phyloP scores from a whole-genome alignment of 345 rosid species.

The Psidium friedrichsthalianum region DNA sequence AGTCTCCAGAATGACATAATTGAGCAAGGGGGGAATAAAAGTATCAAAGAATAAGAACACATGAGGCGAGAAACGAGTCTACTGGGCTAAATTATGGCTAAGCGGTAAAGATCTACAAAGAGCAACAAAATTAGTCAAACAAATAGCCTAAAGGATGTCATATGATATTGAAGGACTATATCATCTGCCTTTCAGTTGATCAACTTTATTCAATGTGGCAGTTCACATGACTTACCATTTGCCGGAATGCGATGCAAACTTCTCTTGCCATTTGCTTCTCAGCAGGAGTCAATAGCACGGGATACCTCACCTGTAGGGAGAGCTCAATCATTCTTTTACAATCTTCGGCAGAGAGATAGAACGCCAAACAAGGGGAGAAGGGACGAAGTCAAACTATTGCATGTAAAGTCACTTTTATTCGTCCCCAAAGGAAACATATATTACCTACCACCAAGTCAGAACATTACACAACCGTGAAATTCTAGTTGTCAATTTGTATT shows the following conservation, averaged over 20 bases:
- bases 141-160: neutral
- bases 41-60: neutral
- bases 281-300: constrained; percentile 77
- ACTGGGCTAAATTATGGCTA: neutral
- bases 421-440: neutral
- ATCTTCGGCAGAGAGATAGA: neutral
- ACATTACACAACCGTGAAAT: neutral
- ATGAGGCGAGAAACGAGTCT: neutral
- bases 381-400: neutral
- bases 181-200: neutral
- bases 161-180: neutral
- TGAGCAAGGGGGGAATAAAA: neutral
- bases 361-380: neutral
- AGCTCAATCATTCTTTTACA: neutral
- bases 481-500: neutral
- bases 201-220: neutral
- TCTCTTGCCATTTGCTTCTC: constrained; percentile 99
- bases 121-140: neutral
- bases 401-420: neutral
- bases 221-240: constrained; percentile 51
- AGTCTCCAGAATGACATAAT: neutral
- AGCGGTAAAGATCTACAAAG: neutral
- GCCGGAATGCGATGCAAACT: constrained; percentile 94
- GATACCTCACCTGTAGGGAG: constrained; percentile 67
- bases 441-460: neutral